phyloP scores from a whole-genome alignment of 163 green algal genomes.

The Scenedesmus sp. region DNA sequence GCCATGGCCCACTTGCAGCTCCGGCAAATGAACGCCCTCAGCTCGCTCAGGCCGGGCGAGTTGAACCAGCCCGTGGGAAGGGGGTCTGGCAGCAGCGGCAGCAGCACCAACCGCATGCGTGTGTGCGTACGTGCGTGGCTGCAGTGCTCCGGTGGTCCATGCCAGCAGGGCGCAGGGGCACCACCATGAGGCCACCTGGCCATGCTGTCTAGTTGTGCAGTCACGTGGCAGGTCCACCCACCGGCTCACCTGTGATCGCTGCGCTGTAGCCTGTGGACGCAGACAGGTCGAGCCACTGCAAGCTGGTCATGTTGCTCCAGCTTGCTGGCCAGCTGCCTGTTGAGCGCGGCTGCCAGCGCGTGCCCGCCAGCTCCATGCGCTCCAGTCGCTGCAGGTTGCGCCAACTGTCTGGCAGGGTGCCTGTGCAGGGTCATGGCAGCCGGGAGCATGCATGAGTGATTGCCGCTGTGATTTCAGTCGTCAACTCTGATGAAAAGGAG shows the following conservation, averaged over 20 bases:
- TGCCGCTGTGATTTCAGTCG: too few relatives aligned
- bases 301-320: conserved; percentile 30
- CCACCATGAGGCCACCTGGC: too few relatives aligned
- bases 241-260: neutral
- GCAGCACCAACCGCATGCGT: neutral
- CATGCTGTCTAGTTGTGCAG: neutral
- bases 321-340: neutral
- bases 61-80: neutral
- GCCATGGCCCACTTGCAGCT: conserved; percentile 19
- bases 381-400: neutral
- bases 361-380: conserved; percentile 10
- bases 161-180: too few relatives aligned
- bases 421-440: too few relatives aligned
- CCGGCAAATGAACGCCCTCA: neutral
- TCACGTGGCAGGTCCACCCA: neutral
- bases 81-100: neutral
- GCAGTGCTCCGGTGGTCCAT: too few relatives aligned
- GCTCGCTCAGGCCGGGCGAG: neutral
- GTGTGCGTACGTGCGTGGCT: too few relatives aligned
- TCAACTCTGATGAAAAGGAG: too few relatives aligned
- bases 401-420: conserved; percentile 9
- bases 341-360: neutral
- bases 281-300: conserved; percentile 25
- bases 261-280: neutral
- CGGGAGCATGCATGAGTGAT: too few relatives aligned